Evolutionary conservation across 2,329 filamentous ascomycete genomes (phyloP), one percentile per base, ranked within the genome.

Genomic region (Samsoniella hepiali): DNA sequence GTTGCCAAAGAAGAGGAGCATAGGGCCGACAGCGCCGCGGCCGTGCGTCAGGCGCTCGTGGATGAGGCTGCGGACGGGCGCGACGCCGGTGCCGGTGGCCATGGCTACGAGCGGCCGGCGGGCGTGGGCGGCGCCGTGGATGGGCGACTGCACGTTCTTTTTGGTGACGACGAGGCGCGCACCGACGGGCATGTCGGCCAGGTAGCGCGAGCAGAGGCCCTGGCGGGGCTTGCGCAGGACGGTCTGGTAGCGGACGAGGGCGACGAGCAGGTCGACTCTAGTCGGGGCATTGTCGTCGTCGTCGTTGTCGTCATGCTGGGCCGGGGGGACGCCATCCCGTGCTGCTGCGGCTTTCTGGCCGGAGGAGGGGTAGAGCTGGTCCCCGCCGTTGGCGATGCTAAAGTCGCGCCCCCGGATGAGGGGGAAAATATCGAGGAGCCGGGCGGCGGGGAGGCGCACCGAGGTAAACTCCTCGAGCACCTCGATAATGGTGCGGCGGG

Each of bases 221-320:
- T 94, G 85, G 22, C 95, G 85, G 3, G 91, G 88, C 66, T 90
- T 89, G 71, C 91, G 91, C 65, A 97, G 90, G 34, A 97, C 87
- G 1, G 93, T 97, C 66, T 88, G 87, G 75, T 97, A 98, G 72
- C 94, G 93, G 65, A 99, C 93, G 63, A 98, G 88, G 0, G 95
- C 93, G 49, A 93, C 85, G 3, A 96, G 79, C 3, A 97, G 80
- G 62, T 96, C 88, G 29, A 96, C 79, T 15, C 78, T 77, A 1
- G 83, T 83, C 6, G 32, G 8, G 15, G 9, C 27, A 13, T 10
- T 3, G 11, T 32, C 8, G n/a, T 27, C 27, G 53, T 9, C n/a
- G 34, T 22, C 22, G 22, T 22, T 22, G 22, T 22, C 22, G 22
- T 22, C 22, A 22, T 22, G 22, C 22, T 22, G 22, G 22, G 22